Conservation (phyloP, 2,329 filamentous ascomycete species). For the Penicillium sp. region DNA sequence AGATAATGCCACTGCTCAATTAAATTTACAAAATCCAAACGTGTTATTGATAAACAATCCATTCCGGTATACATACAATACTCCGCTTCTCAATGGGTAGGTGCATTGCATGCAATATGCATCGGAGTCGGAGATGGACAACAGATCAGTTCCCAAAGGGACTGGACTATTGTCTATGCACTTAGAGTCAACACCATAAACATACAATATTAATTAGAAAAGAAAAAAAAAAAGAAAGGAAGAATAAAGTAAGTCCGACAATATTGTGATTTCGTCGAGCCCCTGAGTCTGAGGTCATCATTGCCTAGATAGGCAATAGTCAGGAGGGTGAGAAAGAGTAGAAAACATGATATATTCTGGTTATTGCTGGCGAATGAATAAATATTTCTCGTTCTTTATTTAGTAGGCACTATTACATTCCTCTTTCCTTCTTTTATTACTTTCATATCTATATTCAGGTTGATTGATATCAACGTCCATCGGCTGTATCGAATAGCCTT, state of each 20-base stretch:
- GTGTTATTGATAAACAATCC: background rate
- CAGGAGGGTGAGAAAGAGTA: background rate
- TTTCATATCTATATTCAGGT: background rate
- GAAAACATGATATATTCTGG: background rate
- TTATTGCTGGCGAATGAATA: background rate
- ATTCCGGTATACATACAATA: background rate
- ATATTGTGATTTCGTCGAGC: background rate
- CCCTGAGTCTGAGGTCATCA: background rate
- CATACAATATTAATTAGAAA: background rate
- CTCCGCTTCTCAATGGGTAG: background rate
- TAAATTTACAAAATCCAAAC: background rate
- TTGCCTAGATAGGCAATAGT: too few relatives aligned
- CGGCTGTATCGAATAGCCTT: slow-evolving; percentile 7
- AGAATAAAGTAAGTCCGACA: background rate
- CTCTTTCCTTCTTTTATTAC: background rate
- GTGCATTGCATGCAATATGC: background rate
- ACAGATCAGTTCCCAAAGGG: background rate
- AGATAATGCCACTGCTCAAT: background rate
- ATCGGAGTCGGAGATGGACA: background rate
- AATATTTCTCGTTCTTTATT: background rate
- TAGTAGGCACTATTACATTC: background rate
- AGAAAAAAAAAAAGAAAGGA: background rate
- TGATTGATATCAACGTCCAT: background rate
- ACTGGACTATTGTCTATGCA: background rate
- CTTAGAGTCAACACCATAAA: background rate